These are phyloP conservation scores for Pleurotus sapidus DNA, from an alignment of 768 basidiomycete species.

Conservation along the genomic window DNA sequence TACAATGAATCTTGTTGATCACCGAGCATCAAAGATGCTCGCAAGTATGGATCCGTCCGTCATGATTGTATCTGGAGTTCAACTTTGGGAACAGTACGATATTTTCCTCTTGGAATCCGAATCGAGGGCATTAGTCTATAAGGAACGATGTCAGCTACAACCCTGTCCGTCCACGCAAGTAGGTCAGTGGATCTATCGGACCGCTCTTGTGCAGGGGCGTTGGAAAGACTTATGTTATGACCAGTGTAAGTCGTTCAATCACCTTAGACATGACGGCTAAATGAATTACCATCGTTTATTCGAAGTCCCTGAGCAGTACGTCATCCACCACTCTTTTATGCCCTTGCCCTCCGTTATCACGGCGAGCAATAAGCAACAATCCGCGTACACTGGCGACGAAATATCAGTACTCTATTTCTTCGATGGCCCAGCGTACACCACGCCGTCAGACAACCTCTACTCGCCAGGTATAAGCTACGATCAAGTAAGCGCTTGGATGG, in stretches of 20 bases:
- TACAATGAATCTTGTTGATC: neutral
- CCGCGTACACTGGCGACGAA: neutral
- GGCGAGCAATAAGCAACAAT: neutral
- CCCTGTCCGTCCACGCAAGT: neutral
- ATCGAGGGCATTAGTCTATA: neutral
- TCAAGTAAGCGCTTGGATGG: neutral
- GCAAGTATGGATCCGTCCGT: neutral
- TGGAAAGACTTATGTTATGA: neutral
- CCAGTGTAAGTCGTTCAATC: neutral
- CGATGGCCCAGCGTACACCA: neutral
- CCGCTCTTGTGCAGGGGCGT: neutral
- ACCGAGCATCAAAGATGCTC: neutral
- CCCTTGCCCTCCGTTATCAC: neutral
- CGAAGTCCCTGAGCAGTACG: neutral
- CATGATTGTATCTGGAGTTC: neutral
- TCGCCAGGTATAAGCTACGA: neutral
- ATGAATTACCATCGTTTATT: too few relatives aligned
- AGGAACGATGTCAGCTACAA: neutral
- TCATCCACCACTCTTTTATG: neutral
- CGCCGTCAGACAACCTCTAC: neutral
- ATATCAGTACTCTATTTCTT: neutral
- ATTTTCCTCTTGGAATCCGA: neutral
- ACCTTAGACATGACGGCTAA: too few relatives aligned
- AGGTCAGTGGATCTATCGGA: neutral
- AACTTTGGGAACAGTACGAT: conserved; percentile 1